Percentiles rank a stretch among this genome's conserved stretches.
Conservation (phyloP, 2,329 filamentous ascomycete genomes). For the Pezicula carpinea region DNA sequence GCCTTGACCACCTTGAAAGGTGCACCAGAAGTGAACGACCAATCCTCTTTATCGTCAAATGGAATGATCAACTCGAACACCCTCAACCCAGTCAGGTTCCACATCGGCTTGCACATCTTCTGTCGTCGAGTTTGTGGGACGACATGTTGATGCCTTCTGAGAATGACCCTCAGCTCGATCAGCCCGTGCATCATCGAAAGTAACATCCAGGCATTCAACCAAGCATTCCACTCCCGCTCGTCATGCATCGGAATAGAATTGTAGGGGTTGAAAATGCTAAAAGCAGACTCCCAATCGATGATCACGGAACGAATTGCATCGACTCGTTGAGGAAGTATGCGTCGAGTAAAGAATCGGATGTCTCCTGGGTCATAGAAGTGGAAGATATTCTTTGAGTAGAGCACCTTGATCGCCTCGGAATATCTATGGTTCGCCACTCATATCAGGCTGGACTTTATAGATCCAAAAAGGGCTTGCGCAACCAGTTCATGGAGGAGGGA, state of each 20-base stretch:
- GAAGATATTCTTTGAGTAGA: conserved; percentile 21
- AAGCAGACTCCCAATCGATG: conserved; percentile 15
- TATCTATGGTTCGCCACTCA: conserved; percentile 11
- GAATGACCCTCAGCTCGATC: conserved; percentile 9
- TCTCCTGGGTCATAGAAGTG: conserved; percentile 21
- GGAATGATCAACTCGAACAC: conserved; percentile 15
- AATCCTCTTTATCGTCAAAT: conserved; percentile 11
- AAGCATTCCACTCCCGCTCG: conserved; percentile 10
- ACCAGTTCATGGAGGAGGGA: not conserved
- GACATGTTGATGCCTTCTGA: conserved; percentile 11
- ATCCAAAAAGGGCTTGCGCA: not conserved
- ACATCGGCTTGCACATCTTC: conserved; percentile 15
- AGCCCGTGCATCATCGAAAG: conserved; percentile 12
- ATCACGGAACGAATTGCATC: conserved; percentile 15
- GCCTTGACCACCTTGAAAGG: conserved; percentile 12
- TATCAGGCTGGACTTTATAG: not conserved
- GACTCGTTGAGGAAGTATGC: conserved; percentile 18
- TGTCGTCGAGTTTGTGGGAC: conserved; percentile 7
- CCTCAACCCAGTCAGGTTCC: conserved; percentile 11
- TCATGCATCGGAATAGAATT: conserved; percentile 9
- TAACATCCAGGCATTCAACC: conserved; percentile 14
- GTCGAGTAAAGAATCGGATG: conserved; percentile 15
- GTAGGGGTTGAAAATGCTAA: conserved; percentile 16
- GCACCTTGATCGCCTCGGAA: conserved; percentile 15
- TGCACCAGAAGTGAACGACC: conserved; percentile 10